A percentile compares a stretch with the other conserved stretches of the same genome.
phyloP scores from a whole-genome alignment of 2,329 filamentous ascomycete genomes.

The Polychaeton citri region DNA sequence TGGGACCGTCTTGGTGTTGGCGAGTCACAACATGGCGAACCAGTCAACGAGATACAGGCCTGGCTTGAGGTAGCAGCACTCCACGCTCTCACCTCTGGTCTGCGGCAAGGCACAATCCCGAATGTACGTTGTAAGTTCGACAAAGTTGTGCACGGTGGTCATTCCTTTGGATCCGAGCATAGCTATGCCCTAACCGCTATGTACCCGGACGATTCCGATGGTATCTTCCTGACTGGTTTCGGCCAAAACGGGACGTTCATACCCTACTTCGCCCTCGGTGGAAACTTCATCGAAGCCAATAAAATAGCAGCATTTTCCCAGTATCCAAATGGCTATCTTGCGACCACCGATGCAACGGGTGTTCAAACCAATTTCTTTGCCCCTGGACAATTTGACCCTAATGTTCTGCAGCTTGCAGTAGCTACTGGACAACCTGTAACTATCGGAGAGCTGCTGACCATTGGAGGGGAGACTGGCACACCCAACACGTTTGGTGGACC shows the following conservation, averaged over 20 bases:
- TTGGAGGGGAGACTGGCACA: slow-evolving; percentile 27
- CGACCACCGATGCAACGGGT: slow-evolving; percentile 31
- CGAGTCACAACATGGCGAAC: slow-evolving; percentile 44
- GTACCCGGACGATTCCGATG: slow-evolving; percentile 42
- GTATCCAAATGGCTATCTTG: slow-evolving; percentile 40
- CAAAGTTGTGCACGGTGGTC: slow-evolving; percentile 46
- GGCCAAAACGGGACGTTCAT: slow-evolving; percentile 35
- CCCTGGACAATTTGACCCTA: slow-evolving; percentile 42
- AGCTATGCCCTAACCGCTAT: slow-evolving; percentile 41
- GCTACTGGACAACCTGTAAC: slow-evolving; percentile 43
- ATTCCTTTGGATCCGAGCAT: slow-evolving; percentile 50
- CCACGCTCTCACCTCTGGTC: slow-evolving; percentile 36
- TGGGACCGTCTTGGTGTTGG: slow-evolving; percentile 52
- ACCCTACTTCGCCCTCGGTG: slow-evolving; percentile 17
- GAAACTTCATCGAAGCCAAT: slow-evolving; percentile 20
- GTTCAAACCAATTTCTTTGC: slow-evolving; percentile 38
- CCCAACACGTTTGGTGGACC: slow-evolving; percentile 36
- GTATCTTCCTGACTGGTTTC: slow-evolving; percentile 49
- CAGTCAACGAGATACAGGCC: slow-evolving; percentile 47
- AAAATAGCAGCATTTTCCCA: not conserved
- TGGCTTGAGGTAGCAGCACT: slow-evolving; percentile 47
- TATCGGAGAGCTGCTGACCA: slow-evolving; percentile 45
- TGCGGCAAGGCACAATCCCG: slow-evolving; percentile 34
- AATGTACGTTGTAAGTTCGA: slow-evolving; percentile 25
- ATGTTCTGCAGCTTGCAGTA: slow-evolving; percentile 34